A percentile compares a stretch with the other conserved stretches of the same genome.
phyloP scores from a whole-genome alignment of 768 basidiomycete genomes.

The Xerocomus spinulosus region DNA sequence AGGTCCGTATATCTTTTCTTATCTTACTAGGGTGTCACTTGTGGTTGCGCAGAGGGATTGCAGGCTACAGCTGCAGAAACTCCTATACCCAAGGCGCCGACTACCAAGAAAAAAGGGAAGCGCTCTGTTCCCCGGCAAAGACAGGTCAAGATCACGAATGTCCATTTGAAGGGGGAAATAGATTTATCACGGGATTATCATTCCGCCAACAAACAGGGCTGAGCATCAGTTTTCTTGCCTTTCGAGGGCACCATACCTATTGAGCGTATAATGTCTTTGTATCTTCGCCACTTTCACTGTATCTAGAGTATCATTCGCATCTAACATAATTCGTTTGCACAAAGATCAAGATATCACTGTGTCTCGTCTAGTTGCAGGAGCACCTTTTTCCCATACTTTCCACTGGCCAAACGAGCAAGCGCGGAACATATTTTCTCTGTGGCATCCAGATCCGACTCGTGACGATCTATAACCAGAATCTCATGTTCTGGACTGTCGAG shows the following conservation, averaged over 20 bases:
- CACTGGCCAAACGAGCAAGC: constrained; percentile 32
- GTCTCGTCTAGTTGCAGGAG: constrained; percentile 38
- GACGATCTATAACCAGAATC: constrained; percentile 49
- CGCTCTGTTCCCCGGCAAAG: constrained; percentile 69
- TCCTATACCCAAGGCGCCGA: constrained; percentile 49
- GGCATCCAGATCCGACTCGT: constrained; percentile 37
- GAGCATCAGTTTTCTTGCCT: neutral
- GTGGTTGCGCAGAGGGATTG: constrained; percentile 56
- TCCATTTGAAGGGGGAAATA: constrained; percentile 81
- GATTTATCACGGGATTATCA: constrained; percentile 76
- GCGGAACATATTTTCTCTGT: constrained; percentile 30
- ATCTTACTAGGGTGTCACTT: neutral
- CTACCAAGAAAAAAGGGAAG: constrained; percentile 78
- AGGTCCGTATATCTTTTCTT: constrained; percentile 39
- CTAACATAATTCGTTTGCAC: neutral
- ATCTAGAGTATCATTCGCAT: neutral
- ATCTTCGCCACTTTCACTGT: neutral
- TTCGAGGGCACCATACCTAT: neutral
- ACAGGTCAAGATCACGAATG: constrained; percentile 81
- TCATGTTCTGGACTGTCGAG: constrained; percentile 67
- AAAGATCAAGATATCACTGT: no score
- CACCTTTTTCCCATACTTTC: constrained; percentile 47
- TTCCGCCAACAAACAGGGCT: constrained; percentile 16
- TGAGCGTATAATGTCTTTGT: neutral
- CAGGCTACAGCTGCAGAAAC: constrained; percentile 72